These are phyloP conservation scores for Tolypocladium ophioglossoides DNA, from an alignment of 2,329 filamentous ascomycete genomes.

Conservation along the genomic window DNA sequence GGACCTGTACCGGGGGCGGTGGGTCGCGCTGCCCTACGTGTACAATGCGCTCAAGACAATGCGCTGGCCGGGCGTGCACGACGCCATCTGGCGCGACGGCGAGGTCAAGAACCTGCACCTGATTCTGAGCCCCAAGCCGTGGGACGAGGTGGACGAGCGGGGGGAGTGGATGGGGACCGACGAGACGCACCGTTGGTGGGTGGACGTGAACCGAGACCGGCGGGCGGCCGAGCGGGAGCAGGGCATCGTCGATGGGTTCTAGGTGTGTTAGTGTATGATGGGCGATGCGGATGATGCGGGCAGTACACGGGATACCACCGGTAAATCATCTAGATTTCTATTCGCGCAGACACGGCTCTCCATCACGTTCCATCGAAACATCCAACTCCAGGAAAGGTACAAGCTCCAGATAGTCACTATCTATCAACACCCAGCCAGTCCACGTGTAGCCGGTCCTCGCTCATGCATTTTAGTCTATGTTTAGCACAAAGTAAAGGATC, in stretches of 20 bases:
- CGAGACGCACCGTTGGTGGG: conserved; percentile 47
- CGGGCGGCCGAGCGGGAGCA: conserved; percentile 26
- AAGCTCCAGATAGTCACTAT: not conserved
- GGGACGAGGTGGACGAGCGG: conserved; percentile 38
- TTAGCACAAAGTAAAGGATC: not conserved
- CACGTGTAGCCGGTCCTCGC: not conserved
- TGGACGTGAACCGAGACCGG: conserved; percentile 35
- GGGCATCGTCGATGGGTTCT: conserved; percentile 23
- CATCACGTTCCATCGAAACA: not conserved
- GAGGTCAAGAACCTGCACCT: conserved; percentile 52
- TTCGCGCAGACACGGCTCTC: not conserved
- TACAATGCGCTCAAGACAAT: conserved; percentile 56
- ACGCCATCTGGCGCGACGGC: conserved; percentile 45
- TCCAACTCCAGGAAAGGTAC: not conserved
- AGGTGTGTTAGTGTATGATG: not conserved
- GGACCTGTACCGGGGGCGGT: conserved; percentile 42
- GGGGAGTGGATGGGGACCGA: conserved; percentile 34
- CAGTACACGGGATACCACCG: not conserved
- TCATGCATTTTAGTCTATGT: not conserved
- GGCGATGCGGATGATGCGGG: not conserved
- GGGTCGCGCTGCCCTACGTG: conserved; percentile 47
- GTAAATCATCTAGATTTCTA: not conserved
- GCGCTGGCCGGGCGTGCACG: conserved; percentile 41
- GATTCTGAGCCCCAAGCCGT: conserved; percentile 51
- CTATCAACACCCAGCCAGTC: not conserved